Conservation (phyloP, 2,329 filamentous ascomycete species). For the Allantophomopsis lycopodina region DNA sequence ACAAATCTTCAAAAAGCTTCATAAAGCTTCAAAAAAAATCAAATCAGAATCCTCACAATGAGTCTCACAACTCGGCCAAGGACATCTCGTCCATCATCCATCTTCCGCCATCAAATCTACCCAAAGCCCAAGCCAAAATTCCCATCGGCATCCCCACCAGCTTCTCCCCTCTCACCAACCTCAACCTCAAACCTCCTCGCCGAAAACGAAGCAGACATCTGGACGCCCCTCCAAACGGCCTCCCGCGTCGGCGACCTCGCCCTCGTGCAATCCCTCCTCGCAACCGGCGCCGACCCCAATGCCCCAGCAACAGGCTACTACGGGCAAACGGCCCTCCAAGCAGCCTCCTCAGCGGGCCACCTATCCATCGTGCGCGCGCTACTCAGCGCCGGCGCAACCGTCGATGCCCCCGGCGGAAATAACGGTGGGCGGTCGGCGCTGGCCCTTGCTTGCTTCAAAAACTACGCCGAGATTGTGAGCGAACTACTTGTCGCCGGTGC, state of each 20-base stretch:
- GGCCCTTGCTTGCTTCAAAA: conserved; percentile 1
- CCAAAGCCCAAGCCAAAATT: no score
- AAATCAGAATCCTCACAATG: no score
- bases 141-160: no score
- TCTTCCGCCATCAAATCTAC: no score
- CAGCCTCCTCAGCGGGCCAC: conserved; percentile 4
- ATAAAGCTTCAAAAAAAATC: no score
- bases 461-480: neutral
- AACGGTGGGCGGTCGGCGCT: conserved; percentile 3
- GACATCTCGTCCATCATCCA: no score
- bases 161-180: no score
- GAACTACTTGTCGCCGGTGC: neutral
- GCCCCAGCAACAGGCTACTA: conserved; percentile 3
- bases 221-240: conserved; percentile 3
- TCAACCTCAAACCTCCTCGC: no score
- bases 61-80: no score
- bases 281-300: conserved; percentile 3
- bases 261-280: conserved; percentile 2
- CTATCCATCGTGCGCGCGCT: conserved; percentile 2
- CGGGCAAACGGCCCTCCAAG: conserved; percentile 6
- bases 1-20: no score
- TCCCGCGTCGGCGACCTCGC: conserved; percentile 1
- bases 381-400: conserved; percentile 5
- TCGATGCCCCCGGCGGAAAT: conserved; percentile 6
- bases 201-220: conserved; percentile 1